Evolutionary conservation across 164 flowering plant species (phyloP).

Genomic region (Cinnamomum chago): DNA sequence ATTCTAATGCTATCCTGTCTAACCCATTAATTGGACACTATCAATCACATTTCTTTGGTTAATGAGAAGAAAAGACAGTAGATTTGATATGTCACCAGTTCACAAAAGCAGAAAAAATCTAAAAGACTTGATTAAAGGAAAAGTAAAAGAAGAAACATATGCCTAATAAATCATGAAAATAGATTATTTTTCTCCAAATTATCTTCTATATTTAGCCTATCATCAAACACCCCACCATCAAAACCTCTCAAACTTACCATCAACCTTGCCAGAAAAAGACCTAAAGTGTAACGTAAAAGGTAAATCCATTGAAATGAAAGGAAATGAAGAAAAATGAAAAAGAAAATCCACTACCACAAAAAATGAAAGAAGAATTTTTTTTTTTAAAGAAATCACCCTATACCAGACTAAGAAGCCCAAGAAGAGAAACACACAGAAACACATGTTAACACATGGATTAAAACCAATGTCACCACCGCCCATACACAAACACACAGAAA

Average conservation of each 20-base stretch:
- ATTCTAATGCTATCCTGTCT: neutral
- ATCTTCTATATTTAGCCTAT: neutral
- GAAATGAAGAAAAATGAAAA: too few relatives aligned
- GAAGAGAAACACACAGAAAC: too few relatives aligned
- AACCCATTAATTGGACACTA: neutral
- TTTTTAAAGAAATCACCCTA: too few relatives aligned
- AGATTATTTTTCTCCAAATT: neutral
- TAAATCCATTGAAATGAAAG: too few relatives aligned
- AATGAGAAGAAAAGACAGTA: neutral
- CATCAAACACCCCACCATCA: neutral
- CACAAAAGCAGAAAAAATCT: neutral
- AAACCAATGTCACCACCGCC: too few relatives aligned
- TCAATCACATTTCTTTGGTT: neutral
- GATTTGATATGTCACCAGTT: neutral
- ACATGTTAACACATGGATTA: too few relatives aligned
- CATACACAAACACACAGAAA: too few relatives aligned
- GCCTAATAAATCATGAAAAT: too few relatives aligned
- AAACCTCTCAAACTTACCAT: neutral
- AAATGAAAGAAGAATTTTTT: too few relatives aligned
- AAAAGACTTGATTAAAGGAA: neutral
- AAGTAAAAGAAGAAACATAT: neutral
- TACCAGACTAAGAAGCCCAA: too few relatives aligned
- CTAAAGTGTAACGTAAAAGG: neutral
- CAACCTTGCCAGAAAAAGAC: neutral
- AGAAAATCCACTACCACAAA: too few relatives aligned